Conservation (phyloP, 306 rosid species). For the Psophocarpus tetragonolobus region DNA sequence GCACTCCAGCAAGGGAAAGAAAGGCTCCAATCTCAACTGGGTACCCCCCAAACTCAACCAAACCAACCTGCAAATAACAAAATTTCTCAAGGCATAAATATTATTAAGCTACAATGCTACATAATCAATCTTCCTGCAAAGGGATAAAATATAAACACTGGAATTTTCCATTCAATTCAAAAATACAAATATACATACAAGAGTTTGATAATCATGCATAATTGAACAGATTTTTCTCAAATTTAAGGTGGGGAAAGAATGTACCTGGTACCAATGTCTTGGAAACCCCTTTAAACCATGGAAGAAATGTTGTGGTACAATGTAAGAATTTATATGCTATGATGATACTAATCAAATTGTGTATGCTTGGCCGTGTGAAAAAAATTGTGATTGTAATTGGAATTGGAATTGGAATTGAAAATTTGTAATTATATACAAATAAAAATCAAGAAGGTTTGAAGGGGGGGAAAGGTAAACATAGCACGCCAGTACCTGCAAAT, state of each 20-base stretch:
- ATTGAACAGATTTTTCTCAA: background rate
- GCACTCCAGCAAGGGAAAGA: constrained; percentile 61
- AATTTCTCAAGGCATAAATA: constrained; percentile 35
- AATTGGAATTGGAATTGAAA: background rate
- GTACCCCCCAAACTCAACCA: constrained; percentile 38
- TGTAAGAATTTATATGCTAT: constrained; percentile 19
- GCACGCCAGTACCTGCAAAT: constrained; percentile 38
- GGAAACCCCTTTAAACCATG: constrained; percentile 36
- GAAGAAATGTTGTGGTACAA: background rate
- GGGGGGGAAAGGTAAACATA: background rate
- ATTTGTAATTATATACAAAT: too few relatives aligned
- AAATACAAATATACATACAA: background rate
- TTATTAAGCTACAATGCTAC: constrained; percentile 41
- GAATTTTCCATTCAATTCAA: background rate
- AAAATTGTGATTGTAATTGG: background rate
- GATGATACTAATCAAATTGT: background rate
- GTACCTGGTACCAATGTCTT: constrained; percentile 40
- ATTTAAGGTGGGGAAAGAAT: background rate
- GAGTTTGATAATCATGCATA: constrained; percentile 5
- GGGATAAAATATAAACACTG: constrained; percentile 17
- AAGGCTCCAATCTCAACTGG: constrained; percentile 41
- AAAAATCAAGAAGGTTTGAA: background rate
- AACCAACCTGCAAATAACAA: constrained; percentile 47
- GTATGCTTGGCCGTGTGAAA: constrained; percentile 10
- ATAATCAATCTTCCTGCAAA: constrained; percentile 43